phyloP scores from a whole-genome alignment of 257 asterid species.

The Voacanga thouarsii region DNA sequence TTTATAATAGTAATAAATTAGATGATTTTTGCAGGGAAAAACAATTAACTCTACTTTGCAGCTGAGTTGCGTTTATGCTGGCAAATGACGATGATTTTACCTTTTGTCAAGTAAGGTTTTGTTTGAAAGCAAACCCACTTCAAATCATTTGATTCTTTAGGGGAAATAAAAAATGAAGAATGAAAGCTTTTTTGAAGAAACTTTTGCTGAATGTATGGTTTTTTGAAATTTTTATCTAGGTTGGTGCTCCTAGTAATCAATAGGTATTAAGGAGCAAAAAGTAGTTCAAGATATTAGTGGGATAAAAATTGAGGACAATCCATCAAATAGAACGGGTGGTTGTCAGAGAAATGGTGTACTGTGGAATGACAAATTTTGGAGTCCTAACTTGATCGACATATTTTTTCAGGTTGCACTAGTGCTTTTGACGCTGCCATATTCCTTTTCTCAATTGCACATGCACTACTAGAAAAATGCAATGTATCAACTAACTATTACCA shows the following conservation, averaged over 20 bases:
- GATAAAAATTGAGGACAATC: too few relatives aligned
- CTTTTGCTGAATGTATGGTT: background rate
- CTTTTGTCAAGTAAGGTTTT: conserved; percentile 53
- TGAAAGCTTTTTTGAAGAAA: background rate
- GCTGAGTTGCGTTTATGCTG: too few relatives aligned
- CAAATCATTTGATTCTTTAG: background rate
- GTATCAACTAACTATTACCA: too few relatives aligned
- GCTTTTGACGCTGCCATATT: too few relatives aligned
- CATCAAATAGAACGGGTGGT: conserved; percentile 22
- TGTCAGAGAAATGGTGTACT: conserved; percentile 29
- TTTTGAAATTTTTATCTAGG: conserved; percentile 31
- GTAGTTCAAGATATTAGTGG: conserved; percentile 40
- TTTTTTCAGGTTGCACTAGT: too few relatives aligned
- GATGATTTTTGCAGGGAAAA: conserved; percentile 5
- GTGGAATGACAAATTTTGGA: conserved; percentile 34
- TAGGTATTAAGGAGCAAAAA: conserved; percentile 39
- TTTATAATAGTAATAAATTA: too few relatives aligned
- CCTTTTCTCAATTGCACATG: too few relatives aligned
- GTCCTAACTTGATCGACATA: too few relatives aligned
- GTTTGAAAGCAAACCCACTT: background rate
- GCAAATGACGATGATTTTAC: conserved; percentile 66
- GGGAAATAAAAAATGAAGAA: too few relatives aligned
- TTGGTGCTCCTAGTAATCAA: conserved; percentile 32
- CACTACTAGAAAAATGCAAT: too few relatives aligned
- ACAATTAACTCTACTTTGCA: too few relatives aligned